These are phyloP conservation scores for Tulasnella sp. DNA, from an alignment of 768 basidiomycete species.

Conservation along the genomic window DNA sequence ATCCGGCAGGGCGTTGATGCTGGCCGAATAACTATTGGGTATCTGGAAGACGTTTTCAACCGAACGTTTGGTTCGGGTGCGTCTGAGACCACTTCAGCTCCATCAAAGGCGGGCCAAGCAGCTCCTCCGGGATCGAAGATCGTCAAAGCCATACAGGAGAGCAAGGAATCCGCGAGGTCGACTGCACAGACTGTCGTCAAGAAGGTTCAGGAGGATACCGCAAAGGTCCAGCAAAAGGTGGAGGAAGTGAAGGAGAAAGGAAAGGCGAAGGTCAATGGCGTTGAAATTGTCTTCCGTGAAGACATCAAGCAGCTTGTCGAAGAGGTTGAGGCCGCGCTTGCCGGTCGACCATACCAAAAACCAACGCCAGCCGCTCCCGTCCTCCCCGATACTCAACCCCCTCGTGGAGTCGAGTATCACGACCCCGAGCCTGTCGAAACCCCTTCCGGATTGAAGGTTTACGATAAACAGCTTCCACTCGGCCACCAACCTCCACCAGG, in stretches of 20 bases:
- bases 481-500: conserved; percentile 94
- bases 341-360: conserved; percentile 30
- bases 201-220: conserved; percentile 38
- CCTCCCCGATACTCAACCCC: conserved; percentile 24
- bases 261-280: conserved; percentile 36
- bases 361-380: conserved; percentile 28
- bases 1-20: conserved; percentile 24
- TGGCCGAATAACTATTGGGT: conserved; percentile 4
- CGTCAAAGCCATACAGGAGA: conserved; percentile 32
- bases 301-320: conserved; percentile 28
- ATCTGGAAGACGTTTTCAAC: conserved; percentile 19
- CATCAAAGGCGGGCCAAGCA: conserved; percentile 5
- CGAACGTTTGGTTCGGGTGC: conserved; percentile 22
- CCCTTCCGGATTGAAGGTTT: conserved; percentile 41
- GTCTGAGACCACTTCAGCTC: neutral
- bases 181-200: conserved; percentile 18
- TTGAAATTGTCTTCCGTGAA: conserved; percentile 23
- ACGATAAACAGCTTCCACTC: conserved; percentile 73
- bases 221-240: conserved; percentile 39
- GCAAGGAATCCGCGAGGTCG: conserved; percentile 34
- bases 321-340: conserved; percentile 25
- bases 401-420: conserved; percentile 25
- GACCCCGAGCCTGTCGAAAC: conserved; percentile 33
- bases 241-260: conserved; percentile 47
- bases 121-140: conserved; percentile 20